A percentile compares a stretch with the other conserved stretches of the same genome.
These are phyloP conservation scores for Schizosaccharomyces lindneri DNA, from an alignment of 805 yeast species.

Conservation along the genomic window DNA sequence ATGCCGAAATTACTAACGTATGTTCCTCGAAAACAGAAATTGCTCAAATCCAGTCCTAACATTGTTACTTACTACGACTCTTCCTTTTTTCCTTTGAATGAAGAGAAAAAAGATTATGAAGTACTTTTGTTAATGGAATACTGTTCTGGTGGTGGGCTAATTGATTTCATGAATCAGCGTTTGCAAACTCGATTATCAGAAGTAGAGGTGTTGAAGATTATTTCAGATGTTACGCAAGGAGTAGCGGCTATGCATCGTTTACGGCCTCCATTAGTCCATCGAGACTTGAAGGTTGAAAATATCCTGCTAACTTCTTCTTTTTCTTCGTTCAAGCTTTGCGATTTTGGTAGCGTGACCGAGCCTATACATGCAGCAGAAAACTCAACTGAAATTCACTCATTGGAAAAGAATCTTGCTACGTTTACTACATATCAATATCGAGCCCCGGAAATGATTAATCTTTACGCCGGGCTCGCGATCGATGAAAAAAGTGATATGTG, in stretches of 20 bases:
- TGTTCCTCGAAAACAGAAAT: conserved; percentile 49
- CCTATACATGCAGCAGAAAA: conserved; percentile 58
- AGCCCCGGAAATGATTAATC: conserved; percentile 87
- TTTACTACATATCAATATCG: conserved; percentile 82
- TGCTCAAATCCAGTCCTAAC: conserved; percentile 50
- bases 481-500: conserved; percentile 86
- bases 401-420: conserved; percentile 32
- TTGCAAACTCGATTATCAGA: conserved; percentile 56
- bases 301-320: conserved; percentile 50
- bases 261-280: conserved; percentile 47
- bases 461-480: conserved; percentile 57
- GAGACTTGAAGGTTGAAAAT: conserved; percentile 87
- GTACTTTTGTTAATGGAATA: conserved; percentile 81
- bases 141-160: conserved; percentile 46
- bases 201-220: conserved; percentile 53
- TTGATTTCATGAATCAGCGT: conserved; percentile 71
- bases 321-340: conserved; percentile 52
- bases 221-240: conserved; percentile 59
- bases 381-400: conserved; percentile 50
- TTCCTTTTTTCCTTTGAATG: conserved; percentile 29
- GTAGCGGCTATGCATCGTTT: conserved; percentile 63
- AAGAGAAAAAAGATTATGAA: conserved; percentile 31
- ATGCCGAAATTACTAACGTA: conserved; percentile 80
- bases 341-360: conserved; percentile 63
- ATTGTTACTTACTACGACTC: conserved; percentile 85